Conservation (phyloP, 306 rosid species). For the Arachis stenosperma region DNA sequence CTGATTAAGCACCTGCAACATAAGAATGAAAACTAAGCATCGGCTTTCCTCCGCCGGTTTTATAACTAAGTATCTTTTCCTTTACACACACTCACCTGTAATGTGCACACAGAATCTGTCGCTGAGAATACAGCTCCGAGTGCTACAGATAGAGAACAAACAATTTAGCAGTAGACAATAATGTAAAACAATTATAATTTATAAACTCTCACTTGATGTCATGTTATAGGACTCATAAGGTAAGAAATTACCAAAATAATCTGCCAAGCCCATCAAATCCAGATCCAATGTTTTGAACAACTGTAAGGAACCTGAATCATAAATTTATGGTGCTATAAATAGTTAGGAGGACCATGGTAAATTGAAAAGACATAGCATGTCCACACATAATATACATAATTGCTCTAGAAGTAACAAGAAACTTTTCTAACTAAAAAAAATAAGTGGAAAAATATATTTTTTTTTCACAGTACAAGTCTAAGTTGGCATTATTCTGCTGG, state of each 20-base stretch:
- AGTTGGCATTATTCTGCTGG: not conserved
- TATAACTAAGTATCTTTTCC: slow-evolving; percentile 3
- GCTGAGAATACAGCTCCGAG: slow-evolving; percentile 78
- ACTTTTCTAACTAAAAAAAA: not conserved
- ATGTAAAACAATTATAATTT: not conserved
- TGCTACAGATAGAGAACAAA: slow-evolving; percentile 44
- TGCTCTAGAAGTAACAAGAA: not conserved
- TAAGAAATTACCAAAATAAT: slow-evolving; percentile 61
- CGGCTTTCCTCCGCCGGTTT: not conserved
- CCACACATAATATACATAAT: not conserved
- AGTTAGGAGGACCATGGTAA: slow-evolving; percentile 34
- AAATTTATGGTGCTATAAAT: not conserved
- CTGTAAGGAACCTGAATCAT: slow-evolving; percentile 58
- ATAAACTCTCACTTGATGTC: not conserved
- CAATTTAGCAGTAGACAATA: not conserved
- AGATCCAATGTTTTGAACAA: slow-evolving; percentile 57
- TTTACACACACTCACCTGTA: slow-evolving; percentile 53
- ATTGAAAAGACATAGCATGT: not conserved
- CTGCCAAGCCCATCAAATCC: slow-evolving; percentile 52
- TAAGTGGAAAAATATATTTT: not conserved
- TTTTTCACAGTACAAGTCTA: not conserved
- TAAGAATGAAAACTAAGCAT: slow-evolving; percentile 33
- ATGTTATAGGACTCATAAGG: not conserved
- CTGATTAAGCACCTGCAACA: slow-evolving; percentile 69
- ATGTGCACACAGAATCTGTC: slow-evolving; percentile 70